Conservation (phyloP, 2,329 filamentous ascomycete species). For the Ilyonectria mors-panacis region DNA sequence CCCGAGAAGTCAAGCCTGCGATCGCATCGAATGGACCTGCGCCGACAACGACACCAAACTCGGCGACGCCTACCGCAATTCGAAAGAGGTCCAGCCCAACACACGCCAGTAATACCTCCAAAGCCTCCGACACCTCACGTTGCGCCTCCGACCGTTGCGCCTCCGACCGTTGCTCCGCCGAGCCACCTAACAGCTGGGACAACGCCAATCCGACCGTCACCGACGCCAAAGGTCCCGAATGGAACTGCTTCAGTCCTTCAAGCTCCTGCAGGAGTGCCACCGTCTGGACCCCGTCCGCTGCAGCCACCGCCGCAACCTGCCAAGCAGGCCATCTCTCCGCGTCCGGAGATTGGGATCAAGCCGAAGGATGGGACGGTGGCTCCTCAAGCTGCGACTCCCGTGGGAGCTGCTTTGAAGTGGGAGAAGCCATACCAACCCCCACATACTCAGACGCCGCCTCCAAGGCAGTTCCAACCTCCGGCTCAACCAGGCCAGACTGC, state of each 20-base stretch:
- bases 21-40: constrained; percentile 43
- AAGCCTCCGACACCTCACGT: constrained; percentile 47
- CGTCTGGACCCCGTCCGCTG: constrained; percentile 50
- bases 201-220: constrained; percentile 48
- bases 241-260: constrained; percentile 55
- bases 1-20: constrained; percentile 51
- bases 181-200: constrained; percentile 48
- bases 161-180: constrained; percentile 48
- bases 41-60: constrained; percentile 36
- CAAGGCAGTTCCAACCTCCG: constrained; percentile 46
- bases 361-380: constrained; percentile 46
- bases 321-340: constrained; percentile 53
- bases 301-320: constrained; percentile 51
- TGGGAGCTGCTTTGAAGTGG: constrained; percentile 55
- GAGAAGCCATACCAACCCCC: constrained; percentile 60
- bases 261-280: constrained; percentile 52
- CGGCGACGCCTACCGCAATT: constrained; percentile 39
- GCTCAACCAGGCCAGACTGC: constrained; percentile 41
- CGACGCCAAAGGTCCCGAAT: constrained; percentile 50
- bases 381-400: constrained; percentile 42
- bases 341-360: constrained; percentile 52
- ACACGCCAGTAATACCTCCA: constrained; percentile 55
- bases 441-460: constrained; percentile 43
- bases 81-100: constrained; percentile 49
- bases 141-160: constrained; percentile 45